Evolutionary conservation across 164 flowering plant species (phyloP).

Genomic region (Vitis rupestris): DNA sequence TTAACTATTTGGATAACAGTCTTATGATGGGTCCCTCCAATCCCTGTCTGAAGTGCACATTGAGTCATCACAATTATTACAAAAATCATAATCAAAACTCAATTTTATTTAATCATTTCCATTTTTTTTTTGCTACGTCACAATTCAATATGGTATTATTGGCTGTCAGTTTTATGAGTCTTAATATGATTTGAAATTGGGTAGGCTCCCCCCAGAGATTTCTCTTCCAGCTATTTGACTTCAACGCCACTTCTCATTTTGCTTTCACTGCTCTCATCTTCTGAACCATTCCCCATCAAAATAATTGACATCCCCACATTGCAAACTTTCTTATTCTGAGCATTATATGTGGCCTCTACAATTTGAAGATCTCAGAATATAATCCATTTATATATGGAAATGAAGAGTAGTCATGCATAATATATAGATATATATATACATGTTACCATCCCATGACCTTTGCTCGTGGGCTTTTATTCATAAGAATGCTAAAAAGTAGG

Average conservation of each 20-base stretch:
- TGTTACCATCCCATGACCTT: neutral
- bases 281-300: conserved; percentile 4
- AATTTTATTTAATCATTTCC: conserved; percentile 8
- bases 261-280: neutral
- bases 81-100: neutral
- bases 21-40: conserved; percentile 10
- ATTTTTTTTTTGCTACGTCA: conserved; percentile 24
- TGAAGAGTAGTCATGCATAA: conserved; percentile 3
- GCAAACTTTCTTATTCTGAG: conserved; percentile 6
- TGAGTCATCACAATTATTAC: conserved; percentile 24
- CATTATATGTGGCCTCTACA: neutral
- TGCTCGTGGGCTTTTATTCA: neutral
- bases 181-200: conserved; percentile 2
- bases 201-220: conserved; percentile 1
- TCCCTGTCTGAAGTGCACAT: conserved; percentile 17
- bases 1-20: conserved; percentile 9
- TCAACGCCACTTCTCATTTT: conserved; percentile 7
- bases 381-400: conserved; percentile 10
- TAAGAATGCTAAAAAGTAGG: neutral
- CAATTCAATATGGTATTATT: conserved; percentile 8
- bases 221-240: conserved; percentile 16
- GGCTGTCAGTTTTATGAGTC: conserved; percentile 9
- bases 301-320: conserved; percentile 13
- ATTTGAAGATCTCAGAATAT: conserved; percentile 11
- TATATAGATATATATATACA: neutral